These are phyloP conservation scores for Fomitopsis betulina DNA, from an alignment of 1,284 basidiomycete species.

Conservation along the genomic window DNA sequence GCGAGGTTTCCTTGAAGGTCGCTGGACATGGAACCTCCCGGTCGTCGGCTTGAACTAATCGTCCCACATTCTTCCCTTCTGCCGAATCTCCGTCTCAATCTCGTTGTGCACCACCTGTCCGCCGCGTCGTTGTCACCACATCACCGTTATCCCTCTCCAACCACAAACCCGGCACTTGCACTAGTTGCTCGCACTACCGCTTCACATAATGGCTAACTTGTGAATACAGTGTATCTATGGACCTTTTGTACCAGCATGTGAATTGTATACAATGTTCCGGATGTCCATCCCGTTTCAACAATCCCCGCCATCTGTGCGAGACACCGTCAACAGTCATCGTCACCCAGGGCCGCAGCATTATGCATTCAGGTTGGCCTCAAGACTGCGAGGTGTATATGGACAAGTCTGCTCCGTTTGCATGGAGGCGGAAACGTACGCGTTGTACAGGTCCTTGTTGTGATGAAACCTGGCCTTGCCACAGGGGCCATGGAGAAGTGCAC, in stretches of 20 bases:
- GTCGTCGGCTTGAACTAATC: conserved; percentile 58
- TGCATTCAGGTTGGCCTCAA: too few species aligned
- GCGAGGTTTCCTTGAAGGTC: conserved; percentile 82
- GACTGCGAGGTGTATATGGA: too few species aligned
- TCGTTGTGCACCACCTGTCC: background rate
- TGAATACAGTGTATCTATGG: background rate
- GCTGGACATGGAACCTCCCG: conserved; percentile 72
- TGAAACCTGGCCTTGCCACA: too few species aligned
- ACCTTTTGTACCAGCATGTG: background rate
- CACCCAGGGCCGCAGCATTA: too few species aligned
- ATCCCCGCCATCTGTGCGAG: too few species aligned
- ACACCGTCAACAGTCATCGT: too few species aligned
- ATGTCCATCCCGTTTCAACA: background rate
- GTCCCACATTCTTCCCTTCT: background rate
- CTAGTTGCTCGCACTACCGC: background rate
- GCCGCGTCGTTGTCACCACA: background rate
- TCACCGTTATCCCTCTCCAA: background rate
- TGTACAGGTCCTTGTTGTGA: too few species aligned
- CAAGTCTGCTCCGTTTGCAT: too few species aligned
- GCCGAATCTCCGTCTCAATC: too few species aligned
- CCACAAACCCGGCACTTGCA: background rate
- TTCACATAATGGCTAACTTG: background rate
- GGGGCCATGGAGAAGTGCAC: too few species aligned
- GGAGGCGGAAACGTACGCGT: too few species aligned
- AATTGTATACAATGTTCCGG: background rate